phyloP scores from a whole-genome alignment of 176 grass and related monocot species.

The Hsuehochloa calcarea region DNA sequence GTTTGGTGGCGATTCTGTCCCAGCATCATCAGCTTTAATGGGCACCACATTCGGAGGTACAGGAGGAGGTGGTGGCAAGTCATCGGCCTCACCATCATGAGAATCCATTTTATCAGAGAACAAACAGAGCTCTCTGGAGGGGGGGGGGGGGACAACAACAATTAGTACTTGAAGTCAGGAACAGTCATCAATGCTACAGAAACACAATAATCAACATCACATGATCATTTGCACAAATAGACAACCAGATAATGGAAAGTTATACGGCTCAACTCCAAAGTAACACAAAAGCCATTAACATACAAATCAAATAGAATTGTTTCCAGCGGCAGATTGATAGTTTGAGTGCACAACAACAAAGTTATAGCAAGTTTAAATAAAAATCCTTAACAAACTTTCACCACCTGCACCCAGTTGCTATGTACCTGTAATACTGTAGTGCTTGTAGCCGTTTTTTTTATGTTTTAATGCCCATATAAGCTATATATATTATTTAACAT shows the following conservation, averaged over 20 bases:
- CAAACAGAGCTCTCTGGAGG: constrained; percentile 5
- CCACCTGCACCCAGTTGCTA: too few relatives aligned
- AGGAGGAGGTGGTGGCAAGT: constrained; percentile 49
- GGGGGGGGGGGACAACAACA: not conserved
- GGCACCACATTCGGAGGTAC: constrained; percentile 53
- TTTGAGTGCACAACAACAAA: not conserved
- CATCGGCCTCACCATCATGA: constrained; percentile 33
- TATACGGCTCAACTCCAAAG: not conserved
- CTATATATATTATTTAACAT: too few relatives aligned
- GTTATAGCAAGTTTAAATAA: too few relatives aligned
- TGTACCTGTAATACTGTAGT: too few relatives aligned
- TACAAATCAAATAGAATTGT: not conserved
- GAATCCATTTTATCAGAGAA: constrained; percentile 30
- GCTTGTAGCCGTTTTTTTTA: too few relatives aligned
- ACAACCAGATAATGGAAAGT: not conserved
- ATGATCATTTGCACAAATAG: not conserved
- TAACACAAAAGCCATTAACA: not conserved
- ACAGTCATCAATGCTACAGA: not conserved
- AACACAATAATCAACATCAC: not conserved
- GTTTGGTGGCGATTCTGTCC: not conserved
- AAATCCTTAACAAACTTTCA: too few relatives aligned
- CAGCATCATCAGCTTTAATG: constrained; percentile 12
- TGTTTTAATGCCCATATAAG: too few relatives aligned
- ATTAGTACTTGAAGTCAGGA: not conserved
- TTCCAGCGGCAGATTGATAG: not conserved